phyloP scores from a whole-genome alignment of 805 yeast species.

The Helenozyma baotianmanensis region DNA sequence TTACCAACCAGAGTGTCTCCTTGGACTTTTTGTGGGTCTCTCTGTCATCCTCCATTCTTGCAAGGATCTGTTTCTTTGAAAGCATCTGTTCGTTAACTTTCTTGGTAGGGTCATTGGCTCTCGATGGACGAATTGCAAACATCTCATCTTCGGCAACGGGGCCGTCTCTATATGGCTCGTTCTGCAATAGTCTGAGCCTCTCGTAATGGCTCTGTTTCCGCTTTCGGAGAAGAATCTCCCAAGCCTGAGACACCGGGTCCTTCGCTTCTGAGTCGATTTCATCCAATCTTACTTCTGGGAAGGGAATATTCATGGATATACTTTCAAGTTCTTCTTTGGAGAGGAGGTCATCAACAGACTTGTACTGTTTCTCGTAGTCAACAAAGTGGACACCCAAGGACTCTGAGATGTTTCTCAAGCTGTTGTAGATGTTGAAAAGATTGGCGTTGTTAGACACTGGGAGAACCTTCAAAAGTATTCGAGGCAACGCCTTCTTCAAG shows the following conservation, averaged over 20 bases:
- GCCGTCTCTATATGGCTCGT: conserved; percentile 17
- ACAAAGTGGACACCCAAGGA: conserved; percentile 27
- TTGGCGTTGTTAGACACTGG: conserved; percentile 35
- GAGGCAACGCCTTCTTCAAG: conserved; percentile 31
- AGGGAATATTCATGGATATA: conserved; percentile 29
- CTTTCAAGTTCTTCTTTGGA: conserved; percentile 32
- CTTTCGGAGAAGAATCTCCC: conserved; percentile 45
- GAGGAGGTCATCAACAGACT: conserved; percentile 26
- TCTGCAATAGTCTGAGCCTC: conserved; percentile 36
- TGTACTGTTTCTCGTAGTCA: conserved; percentile 24
- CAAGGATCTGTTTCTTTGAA: conserved; percentile 52
- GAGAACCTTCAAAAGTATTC: conserved; percentile 28
- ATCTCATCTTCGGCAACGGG: conserved; percentile 17
- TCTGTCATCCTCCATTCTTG: conserved; percentile 88
- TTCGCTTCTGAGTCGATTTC: conserved; percentile 13
- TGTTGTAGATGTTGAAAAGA: conserved; percentile 31
- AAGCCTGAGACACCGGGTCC: conserved; percentile 35
- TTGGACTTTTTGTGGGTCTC: conserved; percentile 84
- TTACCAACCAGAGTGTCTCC: conserved; percentile 73
- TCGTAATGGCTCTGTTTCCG: conserved; percentile 51
- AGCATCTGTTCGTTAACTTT: conserved; percentile 20
- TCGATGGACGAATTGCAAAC: conserved; percentile 20
- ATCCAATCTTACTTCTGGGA: conserved; percentile 26
- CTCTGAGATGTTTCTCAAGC: conserved; percentile 35
- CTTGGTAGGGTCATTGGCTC: conserved; percentile 21